phyloP scores from a whole-genome alignment of 495 filamentous ascomycete species.

The Daldinia grandis region DNA sequence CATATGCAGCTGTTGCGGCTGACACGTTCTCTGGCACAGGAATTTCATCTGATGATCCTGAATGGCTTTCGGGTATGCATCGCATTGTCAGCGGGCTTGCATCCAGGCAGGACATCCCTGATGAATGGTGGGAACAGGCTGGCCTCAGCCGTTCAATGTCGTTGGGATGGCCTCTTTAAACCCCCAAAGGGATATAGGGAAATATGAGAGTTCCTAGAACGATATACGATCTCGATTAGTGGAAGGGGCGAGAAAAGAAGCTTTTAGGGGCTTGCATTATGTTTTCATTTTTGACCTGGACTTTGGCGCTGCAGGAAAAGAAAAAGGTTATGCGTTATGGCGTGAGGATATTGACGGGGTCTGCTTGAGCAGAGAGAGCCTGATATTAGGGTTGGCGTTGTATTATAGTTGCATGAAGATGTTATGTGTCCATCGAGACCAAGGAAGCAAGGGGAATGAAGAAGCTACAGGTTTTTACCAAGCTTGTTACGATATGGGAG shows the following conservation, averaged over 20 bases:
- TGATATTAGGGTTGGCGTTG: constrained; percentile 11
- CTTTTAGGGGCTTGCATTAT: not conserved
- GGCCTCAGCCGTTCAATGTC: constrained; percentile 69
- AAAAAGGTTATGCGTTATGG: constrained; percentile 1
- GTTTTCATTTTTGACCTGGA: not conserved
- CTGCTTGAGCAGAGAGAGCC: not conserved
- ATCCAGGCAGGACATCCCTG: constrained; percentile 73
- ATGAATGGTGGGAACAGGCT: constrained; percentile 79
- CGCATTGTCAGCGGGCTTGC: constrained; percentile 71
- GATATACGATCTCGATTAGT: not conserved
- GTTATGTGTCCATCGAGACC: not conserved
- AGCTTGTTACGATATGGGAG: not conserved
- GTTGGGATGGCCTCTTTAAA: constrained; percentile 43
- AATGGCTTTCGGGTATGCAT: constrained; percentile 70
- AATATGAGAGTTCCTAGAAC: not conserved
- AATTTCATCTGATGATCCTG: constrained; percentile 44
- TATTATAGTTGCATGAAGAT: constrained; percentile 11
- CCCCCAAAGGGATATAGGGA: not conserved
- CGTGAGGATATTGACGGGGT: not conserved
- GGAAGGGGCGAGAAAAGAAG: not conserved
- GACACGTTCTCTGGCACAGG: constrained; percentile 20
- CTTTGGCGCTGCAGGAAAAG: not conserved
- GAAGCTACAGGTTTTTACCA: not conserved
- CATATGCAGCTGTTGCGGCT: constrained; percentile 50
- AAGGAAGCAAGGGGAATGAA: not conserved